These are phyloP conservation scores for Leishmania tarentolae DNA, from an alignment of 208 protist species.

Conservation along the genomic window DNA sequence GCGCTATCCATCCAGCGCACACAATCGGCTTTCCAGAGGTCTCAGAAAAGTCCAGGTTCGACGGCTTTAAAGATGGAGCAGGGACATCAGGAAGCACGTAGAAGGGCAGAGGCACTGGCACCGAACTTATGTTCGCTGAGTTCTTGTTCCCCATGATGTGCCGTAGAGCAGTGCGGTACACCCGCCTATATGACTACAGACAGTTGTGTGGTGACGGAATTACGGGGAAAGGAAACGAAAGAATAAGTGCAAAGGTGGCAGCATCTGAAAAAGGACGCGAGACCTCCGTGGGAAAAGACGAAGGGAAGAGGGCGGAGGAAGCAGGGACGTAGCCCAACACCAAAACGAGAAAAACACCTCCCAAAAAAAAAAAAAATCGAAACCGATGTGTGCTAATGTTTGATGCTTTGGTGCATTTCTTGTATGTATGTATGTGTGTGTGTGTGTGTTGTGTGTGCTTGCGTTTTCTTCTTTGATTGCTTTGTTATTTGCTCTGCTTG, in stretches of 20 bases:
- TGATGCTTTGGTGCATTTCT: not conserved
- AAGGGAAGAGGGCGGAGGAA: not conserved
- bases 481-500: no score
- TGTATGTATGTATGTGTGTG: not conserved
- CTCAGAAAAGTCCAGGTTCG: slow-evolving; percentile 20
- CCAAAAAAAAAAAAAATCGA: not conserved
- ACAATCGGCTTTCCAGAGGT: slow-evolving; percentile 34
- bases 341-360: not conserved
- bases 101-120: slow-evolving; percentile 13
- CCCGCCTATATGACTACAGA: not conserved
- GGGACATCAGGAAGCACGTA: slow-evolving; percentile 21
- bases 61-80: slow-evolving; percentile 30
- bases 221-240: not conserved
- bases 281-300: not conserved
- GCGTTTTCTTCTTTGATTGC: no score
- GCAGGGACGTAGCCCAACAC: not conserved
- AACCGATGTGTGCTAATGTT: not conserved
- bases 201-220: not conserved
- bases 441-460: not conserved
- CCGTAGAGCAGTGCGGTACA: not conserved
- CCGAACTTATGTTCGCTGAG: slow-evolving; percentile 3
- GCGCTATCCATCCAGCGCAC: slow-evolving; percentile 43
- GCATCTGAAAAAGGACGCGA: not conserved
- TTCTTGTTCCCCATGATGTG: slow-evolving; percentile 25
- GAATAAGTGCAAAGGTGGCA: not conserved